Percentiles rank a stretch among this genome's conserved stretches.
These are phyloP conservation scores for Mycena capillaripes DNA, from an alignment of 768 basidiomycete genomes.

Conservation along the genomic window DNA sequence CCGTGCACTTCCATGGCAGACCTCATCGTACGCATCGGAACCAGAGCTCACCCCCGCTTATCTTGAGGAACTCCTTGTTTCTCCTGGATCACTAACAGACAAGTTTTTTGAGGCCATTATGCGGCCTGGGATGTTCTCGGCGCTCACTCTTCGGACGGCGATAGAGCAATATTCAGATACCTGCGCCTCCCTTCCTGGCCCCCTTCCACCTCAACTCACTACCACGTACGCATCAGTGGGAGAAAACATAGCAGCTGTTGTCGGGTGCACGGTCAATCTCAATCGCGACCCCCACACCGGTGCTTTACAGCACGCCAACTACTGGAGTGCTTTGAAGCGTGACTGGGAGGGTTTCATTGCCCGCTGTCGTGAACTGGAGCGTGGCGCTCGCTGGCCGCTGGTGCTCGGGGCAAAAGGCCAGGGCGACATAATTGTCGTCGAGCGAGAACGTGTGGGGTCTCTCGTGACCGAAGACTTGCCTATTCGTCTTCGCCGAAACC, in stretches of 20 bases:
- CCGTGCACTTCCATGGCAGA: conserved; percentile 61
- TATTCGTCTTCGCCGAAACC: conserved; percentile 66
- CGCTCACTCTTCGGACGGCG: conserved; percentile 83
- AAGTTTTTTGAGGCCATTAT: conserved; percentile 88
- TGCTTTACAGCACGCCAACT: conserved; percentile 80
- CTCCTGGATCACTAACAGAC: conserved; percentile 78
- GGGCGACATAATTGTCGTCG: conserved; percentile 71
- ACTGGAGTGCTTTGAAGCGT: conserved; percentile 87
- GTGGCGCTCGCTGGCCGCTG: conserved; percentile 86
- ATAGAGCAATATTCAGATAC: conserved; percentile 86
- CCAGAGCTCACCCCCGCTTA: conserved; percentile 87
- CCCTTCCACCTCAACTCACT: conserved; percentile 68
- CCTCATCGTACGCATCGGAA: conserved; percentile 75
- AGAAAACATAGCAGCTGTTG: conserved; percentile 85
- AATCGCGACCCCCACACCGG: conserved; percentile 84
- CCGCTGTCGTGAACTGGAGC: conserved; percentile 91
- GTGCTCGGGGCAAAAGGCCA: conserved; percentile 65
- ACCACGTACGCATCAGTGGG: conserved; percentile 74
- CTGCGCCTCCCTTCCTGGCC: conserved; percentile 75
- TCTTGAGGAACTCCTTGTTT: conserved; percentile 86
- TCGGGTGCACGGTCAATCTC: conserved; percentile 88
- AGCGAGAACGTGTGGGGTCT: conserved; percentile 82
- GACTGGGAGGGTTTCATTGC: conserved; percentile 98
- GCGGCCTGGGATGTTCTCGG: conserved; percentile 90
- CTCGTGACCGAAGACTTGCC: conserved; percentile 78